phyloP scores from a whole-genome alignment of 129 eudicot genomes.

The Mikania micrantha region DNA sequence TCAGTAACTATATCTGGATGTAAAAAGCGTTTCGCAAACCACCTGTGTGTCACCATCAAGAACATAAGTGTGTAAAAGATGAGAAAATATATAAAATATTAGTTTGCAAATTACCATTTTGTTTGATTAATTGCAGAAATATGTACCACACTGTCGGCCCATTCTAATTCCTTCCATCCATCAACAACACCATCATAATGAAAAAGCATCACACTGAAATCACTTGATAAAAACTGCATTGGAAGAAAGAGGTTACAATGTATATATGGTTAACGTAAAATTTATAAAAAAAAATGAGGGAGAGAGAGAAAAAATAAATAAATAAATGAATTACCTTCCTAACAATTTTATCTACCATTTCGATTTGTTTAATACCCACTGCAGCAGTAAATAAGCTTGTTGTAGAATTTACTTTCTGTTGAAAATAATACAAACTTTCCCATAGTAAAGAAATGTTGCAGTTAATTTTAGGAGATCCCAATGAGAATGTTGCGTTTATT shows the following conservation, averaged over 20 bases:
- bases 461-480: background rate
- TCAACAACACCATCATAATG: constrained; percentile 91
- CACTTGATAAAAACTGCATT: constrained; percentile 66
- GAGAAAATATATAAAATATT: background rate
- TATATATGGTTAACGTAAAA: background rate
- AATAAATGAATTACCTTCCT: constrained; percentile 43
- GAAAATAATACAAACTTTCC: background rate
- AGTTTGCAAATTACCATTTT: constrained; percentile 56
- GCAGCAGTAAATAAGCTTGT: constrained; percentile 58
- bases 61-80: background rate
- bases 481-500: background rate
- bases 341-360: constrained; percentile 62
- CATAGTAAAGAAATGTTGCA: background rate
- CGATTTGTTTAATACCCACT: constrained; percentile 75
- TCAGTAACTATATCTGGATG: constrained; percentile 87
- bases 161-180: constrained; percentile 73
- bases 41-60: constrained; percentile 38
- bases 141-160: constrained; percentile 70
- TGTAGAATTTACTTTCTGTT: constrained; percentile 38
- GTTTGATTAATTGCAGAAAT: constrained; percentile 87
- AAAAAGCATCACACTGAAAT: constrained; percentile 85
- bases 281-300: background rate
- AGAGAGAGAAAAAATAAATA: no score
- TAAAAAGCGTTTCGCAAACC: constrained; percentile 87
- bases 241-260: constrained; percentile 7